Percentiles rank a stretch among this genome's conserved stretches.
Conservation (phyloP, 2,329 filamentous ascomycete species). For the Drechslerella stenobrocha region DNA sequence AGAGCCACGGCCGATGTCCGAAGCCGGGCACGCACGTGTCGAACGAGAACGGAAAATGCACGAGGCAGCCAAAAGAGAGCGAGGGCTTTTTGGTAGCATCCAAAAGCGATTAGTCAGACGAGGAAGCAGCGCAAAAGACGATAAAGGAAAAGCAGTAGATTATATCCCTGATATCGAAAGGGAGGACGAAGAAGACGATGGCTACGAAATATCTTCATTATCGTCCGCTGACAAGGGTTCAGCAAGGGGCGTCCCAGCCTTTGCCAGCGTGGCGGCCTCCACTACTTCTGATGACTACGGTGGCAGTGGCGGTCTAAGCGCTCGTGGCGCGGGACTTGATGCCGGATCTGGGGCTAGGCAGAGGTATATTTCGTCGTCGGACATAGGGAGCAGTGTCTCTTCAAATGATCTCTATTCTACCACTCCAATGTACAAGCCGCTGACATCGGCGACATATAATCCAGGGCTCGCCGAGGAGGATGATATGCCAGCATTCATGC, state of each 20-base stretch:
- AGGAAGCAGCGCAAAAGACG: conserved; percentile 17
- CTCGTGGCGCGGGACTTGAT: not conserved
- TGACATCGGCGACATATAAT: conserved; percentile 42
- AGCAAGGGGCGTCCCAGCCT: conserved; percentile 23
- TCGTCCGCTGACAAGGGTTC: conserved; percentile 24
- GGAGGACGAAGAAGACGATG: conserved; percentile 10
- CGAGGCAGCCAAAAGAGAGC: conserved; percentile 36
- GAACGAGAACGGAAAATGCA: conserved; percentile 32
- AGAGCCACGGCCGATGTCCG: conserved; percentile 42
- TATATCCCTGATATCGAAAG: not conserved
- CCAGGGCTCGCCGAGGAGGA: conserved; percentile 25
- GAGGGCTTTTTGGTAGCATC: conserved; percentile 37
- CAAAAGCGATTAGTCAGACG: conserved; percentile 24
- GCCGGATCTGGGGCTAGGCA: conserved; percentile 7
- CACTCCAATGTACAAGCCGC: conserved; percentile 25
- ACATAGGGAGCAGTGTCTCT: conserved; percentile 21
- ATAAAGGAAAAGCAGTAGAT: conserved; percentile 6
- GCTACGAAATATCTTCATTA: conserved; percentile 25
- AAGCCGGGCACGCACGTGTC: conserved; percentile 30
- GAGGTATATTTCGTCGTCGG: conserved; percentile 20
- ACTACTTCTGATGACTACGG: conserved; percentile 21
- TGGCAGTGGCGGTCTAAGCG: conserved; percentile 9
- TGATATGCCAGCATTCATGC: conserved; percentile 34
- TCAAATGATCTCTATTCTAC: conserved; percentile 33
- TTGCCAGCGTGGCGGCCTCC: conserved; percentile 16